phyloP scores from a whole-genome alignment of 768 basidiomycete genomes.

The Tricholoma furcatifolium region DNA sequence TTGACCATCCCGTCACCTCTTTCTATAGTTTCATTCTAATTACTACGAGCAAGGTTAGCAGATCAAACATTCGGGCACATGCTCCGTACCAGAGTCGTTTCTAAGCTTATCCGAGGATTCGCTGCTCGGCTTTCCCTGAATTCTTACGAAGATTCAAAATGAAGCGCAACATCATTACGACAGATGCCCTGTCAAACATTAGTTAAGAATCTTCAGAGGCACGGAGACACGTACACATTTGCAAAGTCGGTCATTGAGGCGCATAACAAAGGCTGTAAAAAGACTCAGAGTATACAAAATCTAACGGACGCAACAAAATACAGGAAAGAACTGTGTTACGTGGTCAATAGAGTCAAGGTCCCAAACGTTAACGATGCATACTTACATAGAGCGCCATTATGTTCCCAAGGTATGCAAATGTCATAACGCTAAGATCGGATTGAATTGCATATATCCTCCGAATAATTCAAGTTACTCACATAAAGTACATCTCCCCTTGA shows the following conservation, averaged over 20 bases:
- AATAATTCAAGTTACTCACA: not conserved
- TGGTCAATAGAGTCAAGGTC: not conserved
- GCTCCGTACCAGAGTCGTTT: no score
- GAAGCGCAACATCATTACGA: constrained; percentile 13
- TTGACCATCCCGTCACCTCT: no score
- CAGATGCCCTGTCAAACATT: constrained; percentile 1
- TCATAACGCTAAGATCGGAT: not conserved
- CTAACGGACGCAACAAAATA: not conserved
- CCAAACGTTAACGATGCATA: not conserved
- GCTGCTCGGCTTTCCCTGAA: no score
- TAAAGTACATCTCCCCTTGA: not conserved
- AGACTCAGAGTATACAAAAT: not conserved
- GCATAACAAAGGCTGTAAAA: not conserved
- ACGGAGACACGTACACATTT: not conserved
- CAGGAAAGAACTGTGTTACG: not conserved
- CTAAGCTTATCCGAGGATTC: no score
- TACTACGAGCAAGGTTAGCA: no score
- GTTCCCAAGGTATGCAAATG: not conserved
- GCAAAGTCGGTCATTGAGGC: constrained; percentile 1
- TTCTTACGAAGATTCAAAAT: constrained; percentile 12
- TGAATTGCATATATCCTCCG: not conserved
- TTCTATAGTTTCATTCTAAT: no score
- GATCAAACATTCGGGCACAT: no score
- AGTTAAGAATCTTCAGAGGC: not conserved
- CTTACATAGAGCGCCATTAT: constrained; percentile 1